A percentile compares a stretch with the other conserved stretches of the same genome.
Evolutionary conservation across 805 yeast genomes (phyloP).

Genomic region (Spathaspora passalidarum): DNA sequence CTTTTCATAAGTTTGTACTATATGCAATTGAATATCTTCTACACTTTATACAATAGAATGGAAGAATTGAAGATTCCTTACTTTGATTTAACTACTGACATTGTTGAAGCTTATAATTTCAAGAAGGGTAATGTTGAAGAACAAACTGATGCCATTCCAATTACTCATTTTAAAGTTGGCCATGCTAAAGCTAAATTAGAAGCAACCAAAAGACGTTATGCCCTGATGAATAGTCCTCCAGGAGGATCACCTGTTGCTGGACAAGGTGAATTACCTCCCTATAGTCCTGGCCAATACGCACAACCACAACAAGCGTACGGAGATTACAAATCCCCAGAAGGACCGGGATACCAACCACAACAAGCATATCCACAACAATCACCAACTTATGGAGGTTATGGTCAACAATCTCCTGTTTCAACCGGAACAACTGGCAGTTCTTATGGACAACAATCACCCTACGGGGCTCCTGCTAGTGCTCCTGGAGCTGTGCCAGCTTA

Average conservation of each 20-base stretch:
- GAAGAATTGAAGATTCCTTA: constrained; percentile 97
- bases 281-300: constrained; percentile 29
- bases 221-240: constrained; percentile 23
- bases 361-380: too few relatives aligned
- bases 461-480: constrained; percentile 7
- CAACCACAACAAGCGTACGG: constrained; percentile 20
- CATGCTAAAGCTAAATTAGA: constrained; percentile 84
- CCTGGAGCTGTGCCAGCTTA: constrained; percentile 21
- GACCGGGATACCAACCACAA: constrained; percentile 13
- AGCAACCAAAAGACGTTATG: constrained; percentile 74
- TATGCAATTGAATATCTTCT: constrained; percentile 97
- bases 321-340: constrained; percentile 25
- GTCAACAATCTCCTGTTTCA: constrained; percentile 14
- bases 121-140: constrained; percentile 93
- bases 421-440: constrained; percentile 14
- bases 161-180: constrained; percentile 86
- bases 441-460: constrained; percentile 11
- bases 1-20: constrained; percentile 90
- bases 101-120: constrained; percentile 69
- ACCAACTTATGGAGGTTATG: constrained; percentile 14
- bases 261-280: constrained; percentile 31
- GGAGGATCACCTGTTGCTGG: constrained; percentile 16
- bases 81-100: constrained; percentile 82
- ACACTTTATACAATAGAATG: constrained; percentile 85
- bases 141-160: constrained; percentile 81